Conservation (phyloP, 495 filamentous ascomycete genomes). For the Trichoderma asperelloides region DNA sequence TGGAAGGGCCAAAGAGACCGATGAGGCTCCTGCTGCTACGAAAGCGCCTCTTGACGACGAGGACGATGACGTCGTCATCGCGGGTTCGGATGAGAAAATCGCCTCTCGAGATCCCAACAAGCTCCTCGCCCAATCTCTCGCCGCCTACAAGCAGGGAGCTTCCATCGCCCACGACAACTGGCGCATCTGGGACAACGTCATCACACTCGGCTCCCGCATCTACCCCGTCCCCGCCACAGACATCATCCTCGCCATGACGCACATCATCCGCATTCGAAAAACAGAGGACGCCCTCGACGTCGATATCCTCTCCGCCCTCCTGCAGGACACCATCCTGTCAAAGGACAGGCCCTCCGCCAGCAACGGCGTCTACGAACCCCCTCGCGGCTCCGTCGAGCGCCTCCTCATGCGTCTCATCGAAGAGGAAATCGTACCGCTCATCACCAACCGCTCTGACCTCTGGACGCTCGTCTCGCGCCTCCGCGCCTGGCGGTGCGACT, state of each 20-base stretch:
- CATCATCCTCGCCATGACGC: slow-evolving; percentile 59
- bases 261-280: slow-evolving; percentile 65
- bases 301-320: slow-evolving; percentile 58
- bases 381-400: slow-evolving; percentile 37
- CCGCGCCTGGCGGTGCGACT: slow-evolving; percentile 59
- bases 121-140: slow-evolving; percentile 62
- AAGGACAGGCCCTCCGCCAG: slow-evolving; percentile 25
- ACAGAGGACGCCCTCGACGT: slow-evolving; percentile 70
- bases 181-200: slow-evolving; percentile 92
- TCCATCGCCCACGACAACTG: slow-evolving; percentile 70
- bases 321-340: slow-evolving; percentile 55
- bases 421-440: slow-evolving; percentile 61
- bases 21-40: slow-evolving; percentile 13
- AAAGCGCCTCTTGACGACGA: slow-evolving; percentile 17
- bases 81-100: slow-evolving; percentile 10
- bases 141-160: slow-evolving; percentile 77
- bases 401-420: slow-evolving; percentile 67
- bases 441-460: slow-evolving; percentile 66
- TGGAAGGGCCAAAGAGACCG: slow-evolving; percentile 15
- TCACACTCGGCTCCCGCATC: slow-evolving; percentile 72
- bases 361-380: slow-evolving; percentile 31
- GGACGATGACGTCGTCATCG: slow-evolving; percentile 19
- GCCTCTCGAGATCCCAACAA: slow-evolving; percentile 39
- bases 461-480: slow-evolving; percentile 67
- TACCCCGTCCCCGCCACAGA: slow-evolving; percentile 66